Conservation (phyloP, 768 basidiomycete species). For the Pleurotus platypus region DNA sequence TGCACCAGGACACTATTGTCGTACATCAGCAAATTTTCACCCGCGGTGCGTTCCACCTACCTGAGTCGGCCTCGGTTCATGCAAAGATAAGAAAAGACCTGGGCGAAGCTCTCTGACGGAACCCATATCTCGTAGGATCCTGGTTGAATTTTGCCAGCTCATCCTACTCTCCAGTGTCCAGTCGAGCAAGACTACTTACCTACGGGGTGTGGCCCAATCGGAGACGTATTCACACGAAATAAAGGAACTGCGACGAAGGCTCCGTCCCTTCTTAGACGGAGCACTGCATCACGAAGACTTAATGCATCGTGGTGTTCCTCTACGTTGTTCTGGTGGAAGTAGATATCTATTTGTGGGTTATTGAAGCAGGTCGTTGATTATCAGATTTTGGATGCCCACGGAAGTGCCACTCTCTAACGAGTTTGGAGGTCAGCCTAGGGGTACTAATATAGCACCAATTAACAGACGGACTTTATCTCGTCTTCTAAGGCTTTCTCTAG, state of each 20-base stretch:
- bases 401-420: slow-evolving; percentile 72
- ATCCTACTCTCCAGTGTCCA: not conserved
- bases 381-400: slow-evolving; percentile 37
- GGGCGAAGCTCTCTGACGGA: slow-evolving; percentile 67
- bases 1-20: slow-evolving; percentile 62
- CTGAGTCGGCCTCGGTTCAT: slow-evolving; percentile 66
- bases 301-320: slow-evolving; percentile 63
- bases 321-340: slow-evolving; percentile 68
- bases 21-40: too few species aligned
- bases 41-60: slow-evolving; percentile 26
- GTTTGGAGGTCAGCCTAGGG: not conserved
- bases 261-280: slow-evolving; percentile 67
- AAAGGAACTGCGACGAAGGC: slow-evolving; percentile 80
- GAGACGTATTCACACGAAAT: slow-evolving; percentile 63
- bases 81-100: slow-evolving; percentile 76
- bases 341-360: slow-evolving; percentile 54
- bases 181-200: slow-evolving; percentile 37
- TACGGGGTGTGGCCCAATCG: slow-evolving; percentile 74
- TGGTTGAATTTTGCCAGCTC: slow-evolving; percentile 17
- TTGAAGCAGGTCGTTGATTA: not conserved
- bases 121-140: slow-evolving; percentile 85
- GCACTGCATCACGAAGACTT: slow-evolving; percentile 65
- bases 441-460: not conserved
- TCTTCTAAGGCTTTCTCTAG: slow-evolving; percentile 52
- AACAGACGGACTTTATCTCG: slow-evolving; percentile 54